A percentile compares a stretch with the other conserved stretches of the same genome.
Conservation (phyloP, 169 alveolate genomes). For the Cryptosporidium ubiquitum region DNA sequence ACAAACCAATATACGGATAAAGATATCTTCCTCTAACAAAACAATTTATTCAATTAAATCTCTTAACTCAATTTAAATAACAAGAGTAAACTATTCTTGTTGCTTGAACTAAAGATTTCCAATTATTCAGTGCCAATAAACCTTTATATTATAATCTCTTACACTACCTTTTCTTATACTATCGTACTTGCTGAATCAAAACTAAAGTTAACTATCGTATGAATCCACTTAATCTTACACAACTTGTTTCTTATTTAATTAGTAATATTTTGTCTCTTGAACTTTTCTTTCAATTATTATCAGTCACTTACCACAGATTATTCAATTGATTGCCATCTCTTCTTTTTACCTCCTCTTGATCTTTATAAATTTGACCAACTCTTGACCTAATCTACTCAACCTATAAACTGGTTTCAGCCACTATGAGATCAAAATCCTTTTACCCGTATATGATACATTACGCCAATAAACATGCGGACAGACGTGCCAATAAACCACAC, state of each 20-base stretch:
- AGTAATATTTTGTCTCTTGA: constrained; percentile 5
- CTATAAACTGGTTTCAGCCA: constrained; percentile 48
- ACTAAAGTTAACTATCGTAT: constrained; percentile 26
- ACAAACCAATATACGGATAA: not conserved
- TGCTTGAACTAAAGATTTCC: not conserved
- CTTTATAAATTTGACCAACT: constrained; percentile 22
- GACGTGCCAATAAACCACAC: constrained; percentile 75
- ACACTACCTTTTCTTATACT: constrained; percentile 71
- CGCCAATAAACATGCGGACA: constrained; percentile 73
- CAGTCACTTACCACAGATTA: constrained; percentile 31
- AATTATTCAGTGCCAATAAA: constrained; percentile 13
- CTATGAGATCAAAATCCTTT: constrained; percentile 70
- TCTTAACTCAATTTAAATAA: not conserved
- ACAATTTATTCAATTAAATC: not conserved
- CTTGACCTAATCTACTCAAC: constrained; percentile 49
- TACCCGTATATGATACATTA: constrained; percentile 72
- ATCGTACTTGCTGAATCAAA: constrained; percentile 25
- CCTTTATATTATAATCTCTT: constrained; percentile 33
- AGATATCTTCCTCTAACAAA: not conserved
- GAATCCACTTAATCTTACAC: constrained; percentile 56
- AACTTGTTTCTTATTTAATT: constrained; percentile 10
- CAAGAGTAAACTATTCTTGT: not conserved
- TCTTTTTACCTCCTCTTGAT: constrained; percentile 26
- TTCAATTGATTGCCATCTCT: constrained; percentile 61
- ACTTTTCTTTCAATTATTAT: constrained; percentile 15